Evolutionary conservation across 139 green algal genomes (phyloP), one percentile per base, ranked within the genome.

Genomic region (Picocystis salinarum): DNA sequence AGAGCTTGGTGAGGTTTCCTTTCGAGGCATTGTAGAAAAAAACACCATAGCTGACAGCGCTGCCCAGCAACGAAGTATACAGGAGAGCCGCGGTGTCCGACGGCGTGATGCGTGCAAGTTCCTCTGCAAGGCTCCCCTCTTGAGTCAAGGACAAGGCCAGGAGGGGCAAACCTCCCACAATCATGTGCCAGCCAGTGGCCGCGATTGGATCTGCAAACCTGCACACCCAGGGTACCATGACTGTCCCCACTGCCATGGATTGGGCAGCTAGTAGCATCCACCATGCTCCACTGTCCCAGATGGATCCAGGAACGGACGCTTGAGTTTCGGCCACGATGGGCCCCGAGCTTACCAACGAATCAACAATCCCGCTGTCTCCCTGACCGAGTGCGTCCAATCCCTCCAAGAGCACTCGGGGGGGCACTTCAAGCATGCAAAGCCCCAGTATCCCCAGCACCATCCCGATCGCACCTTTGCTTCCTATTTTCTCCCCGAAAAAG

Each of bases 131-230:
- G 20, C 17, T 22, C 4, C 46, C 40, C 46, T 79, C 69, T 41
- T 58, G 55, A n/a, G 17, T 29, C 2, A 30, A 23, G 23, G 56
- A 56, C 39, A 71, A 33, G 5, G 50, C 72, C 18, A 67, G 20
- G 30, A 93, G 69, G 4, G 79, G 58, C 0, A 84, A 15, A 3
- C 82, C 79, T 6, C 88, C 88, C 5, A 98, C 56, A 20, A 96
- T 45, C 84, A 98, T 94, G 62, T 98, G 88, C 75, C 76, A 98
- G 2, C 83, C 88, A 7, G 85, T 98, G 2, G 88, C 88, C 55
- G 85, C 76, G 6, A 98, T 67, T 4, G 89, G 80, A 61, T 98
- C 88, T 15, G 54, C 52, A 45, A 83, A 68, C 40, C 66, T 65
- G 26, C 59, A 78, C 23, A 86, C 80, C 61, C 69, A 95, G 23